Percentiles rank a stretch among this genome's conserved stretches.
phyloP scores from a whole-genome alignment of 108 stramenopile species.

The Epithemia pelagica region DNA sequence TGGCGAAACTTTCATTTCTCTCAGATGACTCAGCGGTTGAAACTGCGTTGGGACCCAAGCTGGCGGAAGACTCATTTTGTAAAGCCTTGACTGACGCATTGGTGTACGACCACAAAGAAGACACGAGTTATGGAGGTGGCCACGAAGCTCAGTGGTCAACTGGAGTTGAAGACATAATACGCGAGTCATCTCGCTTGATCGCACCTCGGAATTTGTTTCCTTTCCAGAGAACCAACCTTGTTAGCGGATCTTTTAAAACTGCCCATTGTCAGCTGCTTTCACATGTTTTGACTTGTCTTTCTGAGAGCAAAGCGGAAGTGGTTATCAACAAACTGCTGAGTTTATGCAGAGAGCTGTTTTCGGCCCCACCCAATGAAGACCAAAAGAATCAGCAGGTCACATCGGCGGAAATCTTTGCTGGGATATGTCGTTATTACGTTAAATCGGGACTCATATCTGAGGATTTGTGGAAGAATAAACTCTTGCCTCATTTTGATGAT shows the following conservation, averaged over 20 bases:
- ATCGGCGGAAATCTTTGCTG: constrained; percentile 82
- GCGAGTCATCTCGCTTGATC: constrained; percentile 64
- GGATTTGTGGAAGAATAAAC: constrained; percentile 42
- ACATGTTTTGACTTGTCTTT: constrained; percentile 41
- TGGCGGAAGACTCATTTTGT: constrained; percentile 21
- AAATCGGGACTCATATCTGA: constrained; percentile 20
- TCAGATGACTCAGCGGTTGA: constrained; percentile 15
- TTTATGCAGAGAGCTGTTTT: constrained; percentile 57
- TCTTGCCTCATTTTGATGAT: constrained; percentile 75
- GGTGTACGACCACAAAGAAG: constrained; percentile 78
- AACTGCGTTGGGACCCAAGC: constrained; percentile 25
- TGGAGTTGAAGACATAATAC: constrained; percentile 81
- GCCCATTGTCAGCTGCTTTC: constrained; percentile 71
- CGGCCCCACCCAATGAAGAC: constrained; percentile 81
- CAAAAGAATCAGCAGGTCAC: constrained; percentile 78
- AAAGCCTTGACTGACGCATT: constrained; percentile 57
- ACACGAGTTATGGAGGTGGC: constrained; percentile 76
- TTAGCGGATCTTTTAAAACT: constrained; percentile 68
- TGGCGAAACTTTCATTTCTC: constrained; percentile 58
- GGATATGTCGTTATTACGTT: constrained; percentile 26
- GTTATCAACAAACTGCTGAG: constrained; percentile 32
- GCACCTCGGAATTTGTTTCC: constrained; percentile 72
- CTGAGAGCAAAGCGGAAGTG: constrained; percentile 24
- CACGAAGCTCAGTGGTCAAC: constrained; percentile 80
- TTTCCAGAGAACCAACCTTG: constrained; percentile 71